Percentiles rank a stretch among this genome's conserved stretches.
These are phyloP conservation scores for Elaphomyces granulatus DNA, from an alignment of 495 filamentous ascomycete genomes.

Conservation along the genomic window DNA sequence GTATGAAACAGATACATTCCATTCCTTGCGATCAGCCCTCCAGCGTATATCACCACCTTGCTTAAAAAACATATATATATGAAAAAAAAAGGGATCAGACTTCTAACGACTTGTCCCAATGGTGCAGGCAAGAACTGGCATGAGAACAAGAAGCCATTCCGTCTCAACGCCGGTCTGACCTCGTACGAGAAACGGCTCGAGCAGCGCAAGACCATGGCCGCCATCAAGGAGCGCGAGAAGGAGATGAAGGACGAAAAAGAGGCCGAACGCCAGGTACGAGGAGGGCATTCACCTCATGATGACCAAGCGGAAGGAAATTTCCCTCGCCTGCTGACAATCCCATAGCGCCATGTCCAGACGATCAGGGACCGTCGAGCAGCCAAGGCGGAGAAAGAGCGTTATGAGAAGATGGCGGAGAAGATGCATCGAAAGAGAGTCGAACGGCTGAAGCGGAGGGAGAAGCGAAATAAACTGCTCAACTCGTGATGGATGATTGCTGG, in stretches of 20 bases:
- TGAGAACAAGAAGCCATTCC: slow-evolving; percentile 65
- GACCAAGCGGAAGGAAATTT: too few relatives aligned
- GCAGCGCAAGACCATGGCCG: slow-evolving; percentile 45
- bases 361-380: slow-evolving; percentile 71
- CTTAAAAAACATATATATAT: slow-evolving; percentile 1
- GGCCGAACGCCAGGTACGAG: slow-evolving; percentile 57
- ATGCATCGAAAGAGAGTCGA: slow-evolving; percentile 96
- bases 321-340: too few relatives aligned
- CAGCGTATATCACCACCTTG: too few relatives aligned
- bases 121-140: slow-evolving; percentile 88
- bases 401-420: slow-evolving; percentile 88
- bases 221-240: slow-evolving; percentile 76
- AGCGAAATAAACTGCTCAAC: slow-evolving; percentile 92
- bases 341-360: slow-evolving; percentile 55
- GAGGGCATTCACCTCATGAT: neutral
- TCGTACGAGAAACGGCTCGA: slow-evolving; percentile 63
- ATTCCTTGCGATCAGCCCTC: neutral
- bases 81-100: slow-evolving; percentile 19
- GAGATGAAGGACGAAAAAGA: slow-evolving; percentile 96
- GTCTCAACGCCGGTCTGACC: slow-evolving; percentile 58
- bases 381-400: slow-evolving; percentile 88
- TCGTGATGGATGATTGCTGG: too few relatives aligned
- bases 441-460: slow-evolving; percentile 83
- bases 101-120: neutral
- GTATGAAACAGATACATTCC: slow-evolving; percentile 17